These are phyloP conservation scores for Crataegus laevigata DNA, from an alignment of 306 rosid species.

Conservation along the genomic window DNA sequence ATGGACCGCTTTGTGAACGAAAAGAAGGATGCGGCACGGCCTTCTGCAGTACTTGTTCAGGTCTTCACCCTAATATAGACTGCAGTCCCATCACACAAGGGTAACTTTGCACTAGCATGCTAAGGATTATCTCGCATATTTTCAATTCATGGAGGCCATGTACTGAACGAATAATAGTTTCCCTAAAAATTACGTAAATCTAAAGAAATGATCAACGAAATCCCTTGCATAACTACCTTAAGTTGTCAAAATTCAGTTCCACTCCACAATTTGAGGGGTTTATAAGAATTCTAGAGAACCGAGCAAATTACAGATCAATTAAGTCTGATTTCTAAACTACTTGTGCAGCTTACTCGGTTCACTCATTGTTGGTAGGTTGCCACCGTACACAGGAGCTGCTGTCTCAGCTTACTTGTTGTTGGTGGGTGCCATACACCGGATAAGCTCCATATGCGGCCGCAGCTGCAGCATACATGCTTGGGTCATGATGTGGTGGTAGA, in stretches of 20 bases:
- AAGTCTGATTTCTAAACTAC: conserved; percentile 22
- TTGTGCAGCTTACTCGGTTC: conserved; percentile 14
- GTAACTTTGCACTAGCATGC: background rate
- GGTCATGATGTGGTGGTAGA: conserved; percentile 73
- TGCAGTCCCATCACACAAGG: background rate
- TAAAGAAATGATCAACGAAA: conserved; percentile 48
- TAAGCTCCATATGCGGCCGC: conserved; percentile 74
- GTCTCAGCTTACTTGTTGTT: conserved; percentile 86
- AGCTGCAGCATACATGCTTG: conserved; percentile 55
- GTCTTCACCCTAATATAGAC: too few relatives aligned
- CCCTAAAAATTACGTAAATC: conserved; percentile 32
- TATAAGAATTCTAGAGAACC: conserved; percentile 40
- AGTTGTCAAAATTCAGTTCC: conserved; percentile 80
- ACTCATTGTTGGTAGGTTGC: conserved; percentile 1
- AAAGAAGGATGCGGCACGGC: too few relatives aligned
- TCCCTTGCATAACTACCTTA: conserved; percentile 53
- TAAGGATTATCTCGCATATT: background rate
- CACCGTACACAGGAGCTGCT: background rate
- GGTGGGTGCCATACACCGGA: conserved; percentile 79
- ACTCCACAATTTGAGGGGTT: conserved; percentile 70
- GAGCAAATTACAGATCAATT: conserved; percentile 37
- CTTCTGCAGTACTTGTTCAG: too few relatives aligned
- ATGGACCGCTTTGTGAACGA: too few relatives aligned
- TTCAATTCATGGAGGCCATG: background rate
- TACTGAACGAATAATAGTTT: conserved; percentile 5